Percentiles rank a stretch among this genome's conserved stretches.
Evolutionary conservation across 108 stramenopile species (phyloP).

Genomic region (Nannochloropsis salina): DNA sequence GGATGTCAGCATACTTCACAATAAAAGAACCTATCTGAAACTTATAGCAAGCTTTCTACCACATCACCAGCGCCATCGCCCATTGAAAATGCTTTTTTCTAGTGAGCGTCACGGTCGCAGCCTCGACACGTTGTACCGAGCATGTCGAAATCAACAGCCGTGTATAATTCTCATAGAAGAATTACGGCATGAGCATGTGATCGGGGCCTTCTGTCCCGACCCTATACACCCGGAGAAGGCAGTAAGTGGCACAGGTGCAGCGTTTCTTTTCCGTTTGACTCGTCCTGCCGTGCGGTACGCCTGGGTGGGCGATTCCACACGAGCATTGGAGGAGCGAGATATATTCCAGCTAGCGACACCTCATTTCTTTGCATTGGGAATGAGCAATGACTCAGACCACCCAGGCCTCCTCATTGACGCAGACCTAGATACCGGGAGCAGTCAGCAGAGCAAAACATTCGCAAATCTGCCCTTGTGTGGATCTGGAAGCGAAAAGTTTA

Average conservation of each 20-base stretch:
- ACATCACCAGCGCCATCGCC: neutral
- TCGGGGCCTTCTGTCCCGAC: slow-evolving; percentile 15
- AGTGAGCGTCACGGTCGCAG: slow-evolving; percentile 4
- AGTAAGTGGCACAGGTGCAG: neutral
- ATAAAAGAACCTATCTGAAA: slow-evolving; percentile 4
- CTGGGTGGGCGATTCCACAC: neutral
- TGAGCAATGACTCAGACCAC: neutral
- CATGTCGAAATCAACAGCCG: neutral
- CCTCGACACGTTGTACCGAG: slow-evolving; percentile 4
- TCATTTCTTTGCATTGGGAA: neutral
- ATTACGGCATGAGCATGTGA: neutral
- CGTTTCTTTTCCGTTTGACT: neutral
- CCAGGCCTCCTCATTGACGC: neutral
- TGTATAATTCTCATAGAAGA: neutral
- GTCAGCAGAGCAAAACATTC: neutral
- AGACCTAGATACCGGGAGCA: neutral
- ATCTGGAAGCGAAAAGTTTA: neutral
- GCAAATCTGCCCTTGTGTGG: slow-evolving; percentile 10
- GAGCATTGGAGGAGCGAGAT: neutral
- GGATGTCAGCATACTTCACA: neutral
- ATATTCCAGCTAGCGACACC: neutral
- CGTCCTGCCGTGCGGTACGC: slow-evolving; percentile 1
- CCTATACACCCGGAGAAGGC: neutral
- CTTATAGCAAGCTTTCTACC: neutral
- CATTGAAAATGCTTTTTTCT: neutral